Conservation (phyloP, 2,329 filamentous ascomycete genomes). For the Coniochaeta hoffmannii region DNA sequence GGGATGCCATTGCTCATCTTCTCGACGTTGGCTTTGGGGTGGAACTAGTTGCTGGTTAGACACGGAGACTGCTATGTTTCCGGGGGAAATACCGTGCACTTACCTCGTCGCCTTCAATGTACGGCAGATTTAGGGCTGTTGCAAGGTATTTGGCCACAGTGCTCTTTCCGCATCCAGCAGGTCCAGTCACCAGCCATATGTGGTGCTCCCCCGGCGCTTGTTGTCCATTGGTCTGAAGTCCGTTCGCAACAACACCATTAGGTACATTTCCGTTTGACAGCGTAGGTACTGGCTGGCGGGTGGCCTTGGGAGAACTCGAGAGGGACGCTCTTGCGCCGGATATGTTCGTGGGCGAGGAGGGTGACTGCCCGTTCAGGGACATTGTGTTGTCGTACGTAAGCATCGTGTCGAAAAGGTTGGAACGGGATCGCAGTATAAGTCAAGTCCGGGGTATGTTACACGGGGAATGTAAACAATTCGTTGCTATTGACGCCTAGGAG, state of each 20-base stretch:
- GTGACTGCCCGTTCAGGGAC: slow-evolving; percentile 32
- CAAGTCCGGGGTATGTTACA: neutral
- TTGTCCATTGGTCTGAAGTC: slow-evolving; percentile 21
- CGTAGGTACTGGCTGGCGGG: slow-evolving; percentile 9
- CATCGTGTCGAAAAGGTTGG: slow-evolving; percentile 26
- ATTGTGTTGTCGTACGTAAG: slow-evolving; percentile 42
- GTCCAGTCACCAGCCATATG: slow-evolving; percentile 75
- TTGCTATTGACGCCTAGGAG: neutral
- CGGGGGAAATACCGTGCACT: slow-evolving; percentile 19
- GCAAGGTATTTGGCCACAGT: slow-evolving; percentile 64
- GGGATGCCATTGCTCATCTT: slow-evolving; percentile 86
- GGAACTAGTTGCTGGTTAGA: slow-evolving; percentile 49
- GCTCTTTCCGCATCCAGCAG: slow-evolving; percentile 73
- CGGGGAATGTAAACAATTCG: neutral
- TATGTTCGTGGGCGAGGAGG: slow-evolving; percentile 18
- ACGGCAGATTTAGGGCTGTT: slow-evolving; percentile 55
- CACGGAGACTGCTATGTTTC: neutral
- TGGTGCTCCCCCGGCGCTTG: slow-evolving; percentile 43
- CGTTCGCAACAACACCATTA: slow-evolving; percentile 18
- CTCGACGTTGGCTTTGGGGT: slow-evolving; percentile 70
- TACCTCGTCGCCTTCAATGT: slow-evolving; percentile 74
- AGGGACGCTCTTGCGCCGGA: slow-evolving; percentile 17
- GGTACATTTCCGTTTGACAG: slow-evolving; percentile 8
- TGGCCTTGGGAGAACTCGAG: slow-evolving; percentile 19
- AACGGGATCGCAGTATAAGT: neutral